A percentile compares a stretch with the other conserved stretches of the same genome.
Conservation (phyloP, 768 basidiomycete genomes). For the Lentinula aciculospora region DNA sequence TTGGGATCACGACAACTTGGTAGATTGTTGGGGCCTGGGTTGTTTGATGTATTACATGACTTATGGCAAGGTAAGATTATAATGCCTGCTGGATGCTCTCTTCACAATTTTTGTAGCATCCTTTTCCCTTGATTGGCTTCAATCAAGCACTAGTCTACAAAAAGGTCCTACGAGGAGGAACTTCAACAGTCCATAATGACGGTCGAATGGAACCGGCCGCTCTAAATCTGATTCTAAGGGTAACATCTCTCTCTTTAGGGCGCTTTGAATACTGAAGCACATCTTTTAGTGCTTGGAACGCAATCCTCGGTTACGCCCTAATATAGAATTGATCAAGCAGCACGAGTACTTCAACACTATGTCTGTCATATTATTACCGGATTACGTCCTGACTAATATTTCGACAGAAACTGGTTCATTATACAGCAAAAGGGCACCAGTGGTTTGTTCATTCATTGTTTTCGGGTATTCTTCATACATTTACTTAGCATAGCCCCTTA, state of each 20-base stretch:
- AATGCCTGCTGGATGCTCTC: neutral
- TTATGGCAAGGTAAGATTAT: slow-evolving; percentile 33
- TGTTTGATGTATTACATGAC: slow-evolving; percentile 45
- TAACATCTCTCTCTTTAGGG: slow-evolving; percentile 18
- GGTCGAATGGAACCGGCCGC: neutral
- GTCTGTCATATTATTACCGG: slow-evolving; percentile 26
- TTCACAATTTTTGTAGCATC: slow-evolving; percentile 27
- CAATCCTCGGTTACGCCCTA: slow-evolving; percentile 43
- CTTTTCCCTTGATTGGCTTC: slow-evolving; percentile 20
- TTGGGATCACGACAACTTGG: slow-evolving; percentile 46
- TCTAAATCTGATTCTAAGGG: slow-evolving; percentile 38
- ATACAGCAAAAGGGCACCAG: neutral
- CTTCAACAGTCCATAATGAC: neutral
- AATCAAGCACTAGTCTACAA: neutral
- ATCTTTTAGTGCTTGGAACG: slow-evolving; percentile 46
- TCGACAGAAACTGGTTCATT: neutral
- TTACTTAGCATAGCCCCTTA: neutral
- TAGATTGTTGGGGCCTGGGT: slow-evolving; percentile 61
- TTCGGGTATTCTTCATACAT: neutral
- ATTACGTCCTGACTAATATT: neutral
- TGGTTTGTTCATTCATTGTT: neutral
- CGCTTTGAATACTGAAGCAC: neutral
- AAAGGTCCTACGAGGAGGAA: slow-evolving; percentile 5
- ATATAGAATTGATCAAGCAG: slow-evolving; percentile 32
- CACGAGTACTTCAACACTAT: slow-evolving; percentile 45